These are phyloP conservation scores for Termitomyces sp. DNA, from an alignment of 768 basidiomycete species.

Conservation along the genomic window DNA sequence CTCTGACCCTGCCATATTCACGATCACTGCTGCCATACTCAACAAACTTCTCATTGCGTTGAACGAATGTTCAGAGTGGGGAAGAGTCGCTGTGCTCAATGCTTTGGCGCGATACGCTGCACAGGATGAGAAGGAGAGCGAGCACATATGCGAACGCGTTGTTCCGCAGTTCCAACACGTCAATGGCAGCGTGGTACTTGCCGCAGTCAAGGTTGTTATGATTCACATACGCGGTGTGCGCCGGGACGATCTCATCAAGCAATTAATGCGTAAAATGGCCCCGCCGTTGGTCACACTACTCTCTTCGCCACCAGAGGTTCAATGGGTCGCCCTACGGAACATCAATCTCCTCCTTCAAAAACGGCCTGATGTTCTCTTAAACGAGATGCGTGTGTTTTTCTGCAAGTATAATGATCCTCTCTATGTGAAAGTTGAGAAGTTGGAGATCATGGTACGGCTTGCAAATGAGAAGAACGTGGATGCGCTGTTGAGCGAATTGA, in stretches of 20 bases:
- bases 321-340: slow-evolving; percentile 97
- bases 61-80: slow-evolving; percentile 99
- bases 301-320: slow-evolving; percentile 94
- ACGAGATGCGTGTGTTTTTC: slow-evolving; percentile 99
- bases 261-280: slow-evolving; percentile 93
- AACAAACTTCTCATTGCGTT: slow-evolving; percentile 91
- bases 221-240: slow-evolving; percentile 86
- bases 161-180: slow-evolving; percentile 98
- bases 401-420: slow-evolving; percentile 99
- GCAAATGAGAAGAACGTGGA: slow-evolving; percentile 91
- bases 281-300: slow-evolving; percentile 93
- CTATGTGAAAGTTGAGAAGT: slow-evolving; percentile 98
- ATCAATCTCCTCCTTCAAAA: slow-evolving; percentile 97
- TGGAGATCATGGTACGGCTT: slow-evolving; percentile 96
- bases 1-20: slow-evolving; percentile 65
- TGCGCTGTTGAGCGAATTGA: slow-evolving; percentile 89
- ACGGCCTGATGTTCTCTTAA: slow-evolving; percentile 81
- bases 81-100: slow-evolving; percentile 87
- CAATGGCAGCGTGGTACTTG: slow-evolving; percentile 94
- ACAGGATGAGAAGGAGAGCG: slow-evolving; percentile 88
- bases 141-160: slow-evolving; percentile 98
- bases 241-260: slow-evolving; percentile 78
- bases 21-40: slow-evolving; percentile 76
- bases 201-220: slow-evolving; percentile 97
- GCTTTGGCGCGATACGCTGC: slow-evolving; percentile 81